A percentile compares a stretch with the other conserved stretches of the same genome.
Conservation (phyloP, 495 filamentous ascomycete species). For the Daldinia bambusicola region DNA sequence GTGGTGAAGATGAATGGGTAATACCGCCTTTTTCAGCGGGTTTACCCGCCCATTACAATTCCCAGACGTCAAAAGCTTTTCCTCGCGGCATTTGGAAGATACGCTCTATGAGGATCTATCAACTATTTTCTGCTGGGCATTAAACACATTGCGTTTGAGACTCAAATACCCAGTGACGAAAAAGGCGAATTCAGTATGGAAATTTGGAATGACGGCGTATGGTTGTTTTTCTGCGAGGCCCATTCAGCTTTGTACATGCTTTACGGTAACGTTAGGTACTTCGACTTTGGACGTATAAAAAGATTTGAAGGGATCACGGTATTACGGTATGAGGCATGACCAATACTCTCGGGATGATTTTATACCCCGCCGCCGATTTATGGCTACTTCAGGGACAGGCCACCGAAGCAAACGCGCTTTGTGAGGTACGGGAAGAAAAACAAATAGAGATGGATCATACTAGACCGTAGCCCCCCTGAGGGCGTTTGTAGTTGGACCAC, state of each 20-base stretch:
- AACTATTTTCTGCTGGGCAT: neutral
- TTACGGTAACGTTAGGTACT: neutral
- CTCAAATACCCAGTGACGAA: neutral
- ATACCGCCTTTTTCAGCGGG: neutral
- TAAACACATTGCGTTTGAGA: neutral
- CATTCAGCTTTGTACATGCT: neutral
- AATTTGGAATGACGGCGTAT: slow-evolving; percentile 15
- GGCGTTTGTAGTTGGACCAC: slow-evolving; percentile 15
- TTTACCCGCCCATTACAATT: neutral
- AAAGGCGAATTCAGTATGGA: neutral
- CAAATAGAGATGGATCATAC: slow-evolving; percentile 15
- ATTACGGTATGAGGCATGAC: slow-evolving; percentile 31
- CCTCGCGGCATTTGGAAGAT: neutral
- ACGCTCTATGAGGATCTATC: neutral
- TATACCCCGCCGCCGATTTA: slow-evolving; percentile 4
- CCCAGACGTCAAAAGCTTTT: neutral
- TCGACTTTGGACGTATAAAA: slow-evolving; percentile 6
- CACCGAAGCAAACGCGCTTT: slow-evolving; percentile 4
- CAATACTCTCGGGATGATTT: slow-evolving; percentile 13
- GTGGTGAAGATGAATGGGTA: neutral
- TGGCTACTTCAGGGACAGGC: neutral
- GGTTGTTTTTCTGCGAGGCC: slow-evolving; percentile 9
- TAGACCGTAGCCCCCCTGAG: slow-evolving; percentile 14
- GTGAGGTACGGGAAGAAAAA: slow-evolving; percentile 8
- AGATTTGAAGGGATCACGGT: slow-evolving; percentile 21